Conservation (phyloP, 1,284 basidiomycete species). For the Apiotrichum akiyoshidainum region DNA sequence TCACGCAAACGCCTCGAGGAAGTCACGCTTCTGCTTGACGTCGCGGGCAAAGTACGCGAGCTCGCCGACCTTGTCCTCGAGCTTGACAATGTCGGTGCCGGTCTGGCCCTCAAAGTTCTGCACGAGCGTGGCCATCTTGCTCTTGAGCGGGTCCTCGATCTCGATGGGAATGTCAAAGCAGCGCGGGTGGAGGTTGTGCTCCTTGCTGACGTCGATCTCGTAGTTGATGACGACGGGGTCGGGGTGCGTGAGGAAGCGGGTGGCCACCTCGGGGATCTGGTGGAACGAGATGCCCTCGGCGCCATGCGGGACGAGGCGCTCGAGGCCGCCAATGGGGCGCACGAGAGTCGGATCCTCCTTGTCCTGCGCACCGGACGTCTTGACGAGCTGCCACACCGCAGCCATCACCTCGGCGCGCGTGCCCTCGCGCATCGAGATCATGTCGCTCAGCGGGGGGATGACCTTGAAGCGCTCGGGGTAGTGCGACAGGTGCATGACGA, state of each 20-base stretch:
- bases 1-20: constrained; percentile 73
- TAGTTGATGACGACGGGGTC: constrained; percentile 86
- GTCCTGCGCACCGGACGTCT: constrained; percentile 80
- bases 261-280: constrained; percentile 79
- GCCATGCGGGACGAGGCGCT: constrained; percentile 56
- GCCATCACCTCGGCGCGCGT: constrained; percentile 78
- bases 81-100: constrained; percentile 63
- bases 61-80: constrained; percentile 84
- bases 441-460: constrained; percentile 67
- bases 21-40: constrained; percentile 78
- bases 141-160: constrained; percentile 78
- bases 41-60: constrained; percentile 79
- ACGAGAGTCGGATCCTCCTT: constrained; percentile 80
- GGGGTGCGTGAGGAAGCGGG: constrained; percentile 70
- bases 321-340: constrained; percentile 69
- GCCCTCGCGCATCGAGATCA: constrained; percentile 81
- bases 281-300: constrained; percentile 68
- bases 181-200: constrained; percentile 50
- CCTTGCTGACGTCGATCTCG: constrained; percentile 45
- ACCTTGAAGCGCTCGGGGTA: constrained; percentile 83
- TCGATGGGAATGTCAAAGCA: constrained; percentile 89
- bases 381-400: constrained; percentile 89
- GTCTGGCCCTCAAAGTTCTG: constrained; percentile 66
- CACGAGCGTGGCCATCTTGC: constrained; percentile 69
- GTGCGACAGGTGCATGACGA: constrained; percentile 79